A percentile compares a stretch with the other conserved stretches of the same genome.
These are phyloP conservation scores for Stemphylium vesicarium DNA, from an alignment of 2,329 filamentous ascomycete species.

Conservation along the genomic window DNA sequence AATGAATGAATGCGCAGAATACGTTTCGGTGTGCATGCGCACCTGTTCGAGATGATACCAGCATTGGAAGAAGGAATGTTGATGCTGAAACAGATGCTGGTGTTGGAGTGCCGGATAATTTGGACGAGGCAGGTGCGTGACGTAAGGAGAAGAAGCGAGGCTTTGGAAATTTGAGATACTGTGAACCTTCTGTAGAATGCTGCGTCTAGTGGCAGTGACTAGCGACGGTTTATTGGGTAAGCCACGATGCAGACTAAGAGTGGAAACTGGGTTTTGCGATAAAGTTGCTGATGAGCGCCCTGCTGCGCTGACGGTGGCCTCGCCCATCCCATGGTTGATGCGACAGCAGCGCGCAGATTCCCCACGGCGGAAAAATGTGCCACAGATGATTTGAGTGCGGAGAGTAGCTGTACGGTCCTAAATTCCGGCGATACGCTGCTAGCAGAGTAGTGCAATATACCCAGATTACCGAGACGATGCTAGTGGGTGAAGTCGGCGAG, in stretches of 20 bases:
- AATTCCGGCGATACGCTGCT: constrained; percentile 11
- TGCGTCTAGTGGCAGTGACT: background rate
- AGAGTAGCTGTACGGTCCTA: constrained; percentile 19
- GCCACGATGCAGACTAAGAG: background rate
- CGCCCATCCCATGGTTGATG: background rate
- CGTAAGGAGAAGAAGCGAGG: background rate
- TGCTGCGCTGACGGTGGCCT: background rate
- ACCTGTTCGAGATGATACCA: background rate
- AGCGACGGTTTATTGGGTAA: background rate
- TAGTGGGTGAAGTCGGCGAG: constrained; percentile 8
- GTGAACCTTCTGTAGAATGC: background rate
- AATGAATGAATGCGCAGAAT: too few species aligned
- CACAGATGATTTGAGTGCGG: background rate
- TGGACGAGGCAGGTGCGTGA: background rate
- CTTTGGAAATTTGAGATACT: background rate
- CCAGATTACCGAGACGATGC: constrained; percentile 22
- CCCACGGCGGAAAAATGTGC: too few species aligned
- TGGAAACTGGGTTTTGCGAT: background rate
- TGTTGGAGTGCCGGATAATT: background rate
- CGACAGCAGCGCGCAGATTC: background rate
- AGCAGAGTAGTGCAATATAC: constrained; percentile 16
- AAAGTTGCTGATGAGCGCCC: background rate
- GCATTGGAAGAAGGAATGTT: background rate
- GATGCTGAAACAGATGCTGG: constrained; percentile 6
- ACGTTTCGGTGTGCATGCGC: background rate